Percentiles rank a stretch among this genome's conserved stretches.
phyloP scores from a whole-genome alignment of 108 stramenopile genomes.

The Nitzschia palea region DNA sequence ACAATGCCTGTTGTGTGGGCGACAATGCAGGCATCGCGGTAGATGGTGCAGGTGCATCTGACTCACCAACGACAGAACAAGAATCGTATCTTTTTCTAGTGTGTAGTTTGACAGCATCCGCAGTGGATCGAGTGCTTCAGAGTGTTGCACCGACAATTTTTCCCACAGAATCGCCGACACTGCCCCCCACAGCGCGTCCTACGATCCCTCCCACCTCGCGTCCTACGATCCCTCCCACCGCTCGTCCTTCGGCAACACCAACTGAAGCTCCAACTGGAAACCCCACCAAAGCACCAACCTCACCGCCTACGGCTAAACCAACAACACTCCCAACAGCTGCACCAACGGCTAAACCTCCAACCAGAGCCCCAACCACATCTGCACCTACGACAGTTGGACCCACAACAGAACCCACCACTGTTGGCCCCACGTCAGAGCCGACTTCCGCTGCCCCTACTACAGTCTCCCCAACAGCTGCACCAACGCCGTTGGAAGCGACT shows the following conservation, averaged over 20 bases:
- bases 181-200: background rate
- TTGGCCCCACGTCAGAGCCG: background rate
- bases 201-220: background rate
- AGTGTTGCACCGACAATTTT: constrained; percentile 17
- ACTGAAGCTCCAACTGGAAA: background rate
- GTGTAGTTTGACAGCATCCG: constrained; percentile 22
- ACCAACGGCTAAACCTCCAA: constrained; percentile 10
- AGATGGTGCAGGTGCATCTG: constrained; percentile 16
- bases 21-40: constrained; percentile 18
- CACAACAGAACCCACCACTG: constrained; percentile 6
- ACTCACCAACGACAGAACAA: constrained; percentile 15
- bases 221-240: constrained; percentile 2
- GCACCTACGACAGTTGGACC: constrained; percentile 8
- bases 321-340: background rate
- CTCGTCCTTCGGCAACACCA: background rate
- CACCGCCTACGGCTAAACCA: background rate
- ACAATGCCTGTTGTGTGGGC: constrained; percentile 31
- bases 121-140: constrained; percentile 18
- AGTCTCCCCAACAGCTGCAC: background rate
- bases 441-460: background rate
- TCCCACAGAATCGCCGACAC: background rate
- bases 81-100: constrained; percentile 26
- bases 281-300: background rate
- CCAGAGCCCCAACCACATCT: background rate
- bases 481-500: background rate